Base-by-base conservation (phyloP, 1,139 yeast species). In the Pichia sp. region DNA sequence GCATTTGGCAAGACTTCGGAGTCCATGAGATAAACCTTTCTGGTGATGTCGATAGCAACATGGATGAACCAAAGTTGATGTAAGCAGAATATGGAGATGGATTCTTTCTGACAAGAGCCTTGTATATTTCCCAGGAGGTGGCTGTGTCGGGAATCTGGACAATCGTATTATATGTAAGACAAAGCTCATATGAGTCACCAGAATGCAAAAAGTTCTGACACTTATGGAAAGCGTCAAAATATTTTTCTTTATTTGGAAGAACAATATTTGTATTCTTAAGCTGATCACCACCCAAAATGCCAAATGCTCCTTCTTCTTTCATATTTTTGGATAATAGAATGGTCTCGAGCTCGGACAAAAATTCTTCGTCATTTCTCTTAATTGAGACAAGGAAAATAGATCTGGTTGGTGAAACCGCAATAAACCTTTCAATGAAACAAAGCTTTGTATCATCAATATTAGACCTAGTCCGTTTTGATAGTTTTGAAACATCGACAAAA, bases 141-240 rank as follows among this genome's bases (percentile, higher is more conserved):
- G 81, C 62, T 6, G 21, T 26, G 18, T 64, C 56, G 1, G 79
- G 83, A 46, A 83, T 71, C 22, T 67, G 69, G 22, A 91, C 76
- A 50, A 74, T 75, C 58, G 95, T 88, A 58, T 82, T 87, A 0
- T 87, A 85, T 0, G 99, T 93, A 41, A 93, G 74, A 64, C 99
- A 93, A 25, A 95, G 75, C 66, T 95, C 99, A 63, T 95, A 95
- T 1, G 98, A 90, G 63, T 93, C 95, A 10, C 99, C 99, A 4
- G 83, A 71, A 52, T 77, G 81, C 44, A 95, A 74, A 58, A 71
- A 82, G 21, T 80, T 76, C 66, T 89, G 95, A 65, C 96, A 88
- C 50, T 70, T 59, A 1, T 73, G 64, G 62, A 90, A 87, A 47
- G 80, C 82, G 3, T 72, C 58, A 8, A 72, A 66, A 67, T 91